phyloP scores from a whole-genome alignment of 371 early-diverging fungal genomes.

The Aphelidium insulamus region DNA sequence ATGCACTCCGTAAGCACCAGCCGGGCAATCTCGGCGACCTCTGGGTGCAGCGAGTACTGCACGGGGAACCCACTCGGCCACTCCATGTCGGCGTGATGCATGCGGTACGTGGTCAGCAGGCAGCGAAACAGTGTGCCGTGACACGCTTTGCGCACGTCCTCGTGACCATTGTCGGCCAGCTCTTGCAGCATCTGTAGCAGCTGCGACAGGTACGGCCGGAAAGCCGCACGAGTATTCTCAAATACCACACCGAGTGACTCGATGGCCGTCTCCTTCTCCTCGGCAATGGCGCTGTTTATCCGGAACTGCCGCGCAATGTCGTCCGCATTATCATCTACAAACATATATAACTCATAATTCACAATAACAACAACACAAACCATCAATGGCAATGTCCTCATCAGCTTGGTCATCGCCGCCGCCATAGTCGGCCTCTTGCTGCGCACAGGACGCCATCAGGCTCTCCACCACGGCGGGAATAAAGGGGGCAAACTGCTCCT shows the following conservation, averaged over 20 bases:
- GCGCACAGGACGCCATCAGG: slow-evolving; percentile 42
- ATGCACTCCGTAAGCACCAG: slow-evolving; percentile 43
- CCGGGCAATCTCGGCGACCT: slow-evolving; percentile 39
- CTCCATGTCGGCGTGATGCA: slow-evolving; percentile 30
- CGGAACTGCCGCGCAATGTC: slow-evolving; percentile 30
- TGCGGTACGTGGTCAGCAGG: slow-evolving; percentile 40
- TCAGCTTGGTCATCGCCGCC: slow-evolving; percentile 23
- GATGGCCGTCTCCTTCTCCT: slow-evolving; percentile 76
- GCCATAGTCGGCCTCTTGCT: slow-evolving; percentile 34
- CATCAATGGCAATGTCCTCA: slow-evolving; percentile 12
- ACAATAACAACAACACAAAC: no score
- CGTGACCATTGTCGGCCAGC: slow-evolving; percentile 42
- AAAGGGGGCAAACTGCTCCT: slow-evolving; percentile 54
- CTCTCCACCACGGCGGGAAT: slow-evolving; percentile 47
- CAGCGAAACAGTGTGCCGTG: slow-evolving; percentile 44
- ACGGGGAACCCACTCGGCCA: slow-evolving; percentile 54
- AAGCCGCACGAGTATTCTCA: slow-evolving; percentile 39
- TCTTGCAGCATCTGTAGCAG: slow-evolving; percentile 32
- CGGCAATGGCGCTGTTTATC: slow-evolving; percentile 59
- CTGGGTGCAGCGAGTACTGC: slow-evolving; percentile 38
- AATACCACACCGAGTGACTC: slow-evolving; percentile 69
- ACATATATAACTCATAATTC: no score
- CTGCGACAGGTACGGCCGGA: slow-evolving; percentile 61
- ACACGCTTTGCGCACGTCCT: slow-evolving; percentile 60
- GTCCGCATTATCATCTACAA: slow-evolving; percentile 22